Conservation (phyloP, 768 basidiomycete genomes). For the Crucibulum laeve region DNA sequence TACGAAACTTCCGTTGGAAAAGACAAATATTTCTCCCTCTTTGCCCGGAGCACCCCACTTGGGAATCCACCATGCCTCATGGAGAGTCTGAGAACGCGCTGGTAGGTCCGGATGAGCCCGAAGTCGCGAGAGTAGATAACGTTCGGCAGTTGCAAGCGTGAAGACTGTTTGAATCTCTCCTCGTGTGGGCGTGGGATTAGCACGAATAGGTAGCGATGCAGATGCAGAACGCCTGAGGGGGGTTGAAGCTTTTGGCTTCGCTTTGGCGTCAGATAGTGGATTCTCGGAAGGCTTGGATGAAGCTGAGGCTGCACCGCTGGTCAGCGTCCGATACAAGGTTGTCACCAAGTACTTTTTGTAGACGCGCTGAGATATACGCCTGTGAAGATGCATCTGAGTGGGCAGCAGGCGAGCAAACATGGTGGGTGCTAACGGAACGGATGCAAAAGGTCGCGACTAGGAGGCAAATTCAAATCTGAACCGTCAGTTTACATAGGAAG, state of each 20-base stretch:
- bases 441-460: no score
- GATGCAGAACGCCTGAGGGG: conserved; percentile 79
- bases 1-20: conserved; percentile 84
- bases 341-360: no score
- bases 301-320: no score
- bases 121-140: conserved; percentile 67
- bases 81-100: conserved; percentile 50
- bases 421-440: no score
- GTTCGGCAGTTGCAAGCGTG: conserved; percentile 84
- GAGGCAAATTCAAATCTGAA: no score
- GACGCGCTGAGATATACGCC: no score
- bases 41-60: conserved; percentile 53
- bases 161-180: conserved; percentile 75
- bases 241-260: conserved; percentile 80
- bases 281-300: no score
- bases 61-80: conserved; percentile 80
- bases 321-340: no score
- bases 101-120: conserved; percentile 48
- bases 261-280: conserved; percentile 36
- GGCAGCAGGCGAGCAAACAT: no score
- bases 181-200: conserved; percentile 82
- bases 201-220: conserved; percentile 80
- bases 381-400: no score
- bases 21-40: conserved; percentile 85
- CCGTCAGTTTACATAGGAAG: no score